Conservation (phyloP, 768 basidiomycete genomes). For the Leccinellum rugosiceps region DNA sequence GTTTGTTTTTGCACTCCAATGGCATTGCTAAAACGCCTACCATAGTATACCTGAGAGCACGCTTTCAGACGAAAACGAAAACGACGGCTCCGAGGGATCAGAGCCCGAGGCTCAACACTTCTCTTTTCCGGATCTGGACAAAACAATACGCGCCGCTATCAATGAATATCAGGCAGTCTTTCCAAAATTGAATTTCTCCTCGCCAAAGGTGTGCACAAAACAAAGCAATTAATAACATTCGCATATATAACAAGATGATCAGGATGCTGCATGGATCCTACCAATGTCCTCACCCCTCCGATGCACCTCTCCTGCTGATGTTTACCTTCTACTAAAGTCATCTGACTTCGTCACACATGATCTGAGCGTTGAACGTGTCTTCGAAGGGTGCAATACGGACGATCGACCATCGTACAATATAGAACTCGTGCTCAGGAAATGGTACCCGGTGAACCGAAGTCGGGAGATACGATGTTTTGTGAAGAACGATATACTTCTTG, state of each 20-base stretch:
- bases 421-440: conserved; percentile 87
- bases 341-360: conserved; percentile 89
- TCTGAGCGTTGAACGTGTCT: conserved; percentile 55
- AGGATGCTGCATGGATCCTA: conserved; percentile 93
- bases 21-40: background rate
- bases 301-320: conserved; percentile 84
- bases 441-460: conserved; percentile 81
- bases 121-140: conserved; percentile 82
- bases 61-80: conserved; percentile 56
- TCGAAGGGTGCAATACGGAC: conserved; percentile 53
- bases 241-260: conserved; percentile 1
- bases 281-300: conserved; percentile 80
- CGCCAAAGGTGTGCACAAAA: conserved; percentile 66
- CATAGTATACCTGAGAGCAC: conserved; percentile 51
- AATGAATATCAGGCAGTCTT: conserved; percentile 78
- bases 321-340: conserved; percentile 89
- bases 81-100: conserved; percentile 35
- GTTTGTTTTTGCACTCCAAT: conserved; percentile 25
- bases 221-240: background rate
- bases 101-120: conserved; percentile 40
- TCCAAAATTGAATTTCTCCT: conserved; percentile 94
- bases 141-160: conserved; percentile 63
- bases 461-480: conserved; percentile 93
- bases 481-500: conserved; percentile 63
- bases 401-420: conserved; percentile 47